These are phyloP conservation scores for Camellia japonica DNA, from an alignment of 148 eudicot species.

Conservation along the genomic window DNA sequence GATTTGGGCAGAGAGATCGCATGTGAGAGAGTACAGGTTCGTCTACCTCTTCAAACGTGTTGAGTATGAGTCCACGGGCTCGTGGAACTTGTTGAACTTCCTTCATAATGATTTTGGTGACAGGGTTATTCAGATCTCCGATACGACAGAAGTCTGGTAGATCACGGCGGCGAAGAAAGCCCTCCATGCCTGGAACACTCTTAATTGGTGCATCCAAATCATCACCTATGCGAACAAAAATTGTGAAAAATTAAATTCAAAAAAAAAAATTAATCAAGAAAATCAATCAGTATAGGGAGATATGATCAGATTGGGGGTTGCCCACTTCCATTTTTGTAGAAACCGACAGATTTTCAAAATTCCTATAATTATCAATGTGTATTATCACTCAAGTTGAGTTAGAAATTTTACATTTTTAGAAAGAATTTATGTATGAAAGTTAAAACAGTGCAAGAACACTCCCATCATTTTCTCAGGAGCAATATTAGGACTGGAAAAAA, in stretches of 20 bases:
- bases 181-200: conserved; percentile 32
- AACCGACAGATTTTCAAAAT: background rate
- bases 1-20: conserved; percentile 12
- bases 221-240: conserved; percentile 18
- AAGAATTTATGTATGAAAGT: too few species aligned
- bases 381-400: too few species aligned
- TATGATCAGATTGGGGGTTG: background rate
- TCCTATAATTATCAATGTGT: too few species aligned
- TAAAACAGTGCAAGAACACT: too few species aligned
- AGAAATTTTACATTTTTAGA: too few species aligned
- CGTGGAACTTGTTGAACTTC: conserved; percentile 22
- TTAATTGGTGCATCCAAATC: conserved; percentile 30
- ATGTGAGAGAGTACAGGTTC: conserved; percentile 16
- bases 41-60: conserved; percentile 32
- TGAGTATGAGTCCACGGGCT: conserved; percentile 35
- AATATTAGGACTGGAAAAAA: too few species aligned
- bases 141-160: conserved; percentile 41
- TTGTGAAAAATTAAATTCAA: background rate
- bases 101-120: conserved; percentile 13
- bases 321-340: background rate
- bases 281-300: background rate
- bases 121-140: conserved; percentile 15
- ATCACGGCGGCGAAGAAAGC: conserved; percentile 39
- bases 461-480: too few species aligned
- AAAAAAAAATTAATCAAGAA: background rate